Base-by-base conservation (phyloP, 164 flowering plant genomes). In the Vitis rotundifolia region DNA sequence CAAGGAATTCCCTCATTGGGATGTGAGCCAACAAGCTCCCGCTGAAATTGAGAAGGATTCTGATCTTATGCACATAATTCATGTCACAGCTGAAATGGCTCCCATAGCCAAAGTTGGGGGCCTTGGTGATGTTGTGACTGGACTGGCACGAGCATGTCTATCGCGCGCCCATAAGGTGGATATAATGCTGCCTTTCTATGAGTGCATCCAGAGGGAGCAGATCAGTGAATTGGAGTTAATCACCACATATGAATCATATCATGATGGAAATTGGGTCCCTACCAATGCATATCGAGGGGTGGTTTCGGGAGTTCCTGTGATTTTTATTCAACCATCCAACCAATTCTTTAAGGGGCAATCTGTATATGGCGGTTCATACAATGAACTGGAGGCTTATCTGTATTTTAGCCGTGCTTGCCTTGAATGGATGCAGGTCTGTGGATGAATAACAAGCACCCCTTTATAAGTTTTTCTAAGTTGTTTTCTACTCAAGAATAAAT, bases 71-170 rank as follows among this genome's bases (percentile, higher is more conserved):
- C 86, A 86, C 71, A 71, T 86, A 49, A 70, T 85, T 73, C 92
- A 88, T 71, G 81, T 86, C n/a, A 86, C 92, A 31, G 92, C 92
- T 78, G 92, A 88, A 76, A 82, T 88, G 90, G 92, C 92, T 31
- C 92, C 92, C 0, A 76, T 88, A 63, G 92, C 92, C 0, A 88
- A 88, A 77, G 92, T 86, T 55, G 92, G 92, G 63, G 92, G 92
- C 47, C 86, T 88, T 63, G 92, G 92, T 71, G 92, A 88, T 82
- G 92, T 88, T 76, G 92, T 88, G n/a, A 86, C 92, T 13, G 92
- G 92, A 14, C 90, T 88, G 68, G 83, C 88, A 28, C 90, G 92
- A 47, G 87, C 92, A 53, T 83, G 87, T 69, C 68, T 82, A 70
- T 74, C 71, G 2, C 86, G 86, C 68, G 92, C 88, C 28, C 92